Conservation (phyloP, 2,329 filamentous ascomycete genomes). For the Phyllachora maydis region DNA sequence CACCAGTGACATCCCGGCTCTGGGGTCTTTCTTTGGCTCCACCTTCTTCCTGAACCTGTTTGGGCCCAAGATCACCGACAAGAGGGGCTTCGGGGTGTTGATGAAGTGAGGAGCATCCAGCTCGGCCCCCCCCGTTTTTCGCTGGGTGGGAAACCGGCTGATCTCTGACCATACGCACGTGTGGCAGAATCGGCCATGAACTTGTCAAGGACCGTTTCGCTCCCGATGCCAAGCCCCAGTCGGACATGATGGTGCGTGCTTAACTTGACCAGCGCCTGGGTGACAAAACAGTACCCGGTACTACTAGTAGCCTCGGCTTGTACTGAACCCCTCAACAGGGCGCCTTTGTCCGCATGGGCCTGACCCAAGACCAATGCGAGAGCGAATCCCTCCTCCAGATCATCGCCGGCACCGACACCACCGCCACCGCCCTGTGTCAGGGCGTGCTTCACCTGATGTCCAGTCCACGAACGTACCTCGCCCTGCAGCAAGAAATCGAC, state of each 20-base stretch:
- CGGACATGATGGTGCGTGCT: no score
- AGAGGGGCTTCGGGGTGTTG: neutral
- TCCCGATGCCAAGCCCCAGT: no score
- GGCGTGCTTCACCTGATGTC: slow-evolving; percentile 9
- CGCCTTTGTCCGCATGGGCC: slow-evolving; percentile 5
- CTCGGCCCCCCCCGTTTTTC: no score
- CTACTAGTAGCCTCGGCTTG: no score
- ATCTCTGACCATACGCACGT: neutral
- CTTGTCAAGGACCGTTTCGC: neutral
- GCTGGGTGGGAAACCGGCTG: neutral
- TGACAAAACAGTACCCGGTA: no score
- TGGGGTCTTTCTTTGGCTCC: neutral
- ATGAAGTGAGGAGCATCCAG: no score
- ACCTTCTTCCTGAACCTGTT: neutral
- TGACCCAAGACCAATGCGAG: slow-evolving; percentile 4
- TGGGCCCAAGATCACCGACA: neutral
- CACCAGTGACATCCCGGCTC: neutral
- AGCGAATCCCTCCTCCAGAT: slow-evolving; percentile 5
- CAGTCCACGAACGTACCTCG: slow-evolving; percentile 7
- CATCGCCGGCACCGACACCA: slow-evolving; percentile 10
- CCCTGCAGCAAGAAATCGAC: slow-evolving; percentile 6
- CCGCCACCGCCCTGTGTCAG: slow-evolving; percentile 9
- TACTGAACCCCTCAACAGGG: neutral
- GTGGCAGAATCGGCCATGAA: neutral
- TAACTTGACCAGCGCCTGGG: no score